Evolutionary conservation across 1,284 basidiomycete genomes (phyloP), one percentile per base, ranked within the genome.

Genomic region (Ganoderma sinense): DNA sequence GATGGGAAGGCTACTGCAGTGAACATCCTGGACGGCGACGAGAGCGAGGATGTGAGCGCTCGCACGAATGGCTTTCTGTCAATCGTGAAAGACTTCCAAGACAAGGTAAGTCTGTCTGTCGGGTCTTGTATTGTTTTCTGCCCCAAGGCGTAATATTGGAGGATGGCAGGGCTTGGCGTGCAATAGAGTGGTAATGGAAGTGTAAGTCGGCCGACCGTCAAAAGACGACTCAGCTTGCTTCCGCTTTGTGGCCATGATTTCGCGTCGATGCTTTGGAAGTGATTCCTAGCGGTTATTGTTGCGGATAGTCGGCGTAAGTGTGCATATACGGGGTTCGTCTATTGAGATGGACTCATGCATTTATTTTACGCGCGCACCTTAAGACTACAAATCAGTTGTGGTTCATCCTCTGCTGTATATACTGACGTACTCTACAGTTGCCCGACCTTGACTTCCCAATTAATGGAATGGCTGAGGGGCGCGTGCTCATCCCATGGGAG

Each of bases 391-490:
- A 4, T 8, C 10, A 7, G 6, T 48, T 18, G 8, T 23, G 48
- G 48, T 3, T 23, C 23, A 53, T 26, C 48, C n/a, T 53, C 23
- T 29, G 4, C 23, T 3, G 39, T 2, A 40, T 29, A 10, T 41
- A 41, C 69, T 68, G 60, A 59, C 73, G 40, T 75, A 53, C 69
- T 75, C 33, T 72, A 75, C 56, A 96, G 88, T 86, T 98, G 3
- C 96, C 96, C 13, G 89, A 97, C 82, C 91, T 98, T 89, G 93
- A 97, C 75, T 92, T 98, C 75, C 90, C 97, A 0, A 90, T 98
- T 82, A 98, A 98, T 76, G 90, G 94, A 51, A 94, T 93, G 82
- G 92, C 96, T 0, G 97, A 98, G 82, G 95, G 96, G 16, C 92
- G 97, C 26, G 91, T 98, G 14, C 85, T 98, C 23, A 91, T 97